A percentile compares a stretch with the other conserved stretches of the same genome.
Conservation (phyloP, 2,329 filamentous ascomycete genomes). For the Bimuria novae-zelandiae region DNA sequence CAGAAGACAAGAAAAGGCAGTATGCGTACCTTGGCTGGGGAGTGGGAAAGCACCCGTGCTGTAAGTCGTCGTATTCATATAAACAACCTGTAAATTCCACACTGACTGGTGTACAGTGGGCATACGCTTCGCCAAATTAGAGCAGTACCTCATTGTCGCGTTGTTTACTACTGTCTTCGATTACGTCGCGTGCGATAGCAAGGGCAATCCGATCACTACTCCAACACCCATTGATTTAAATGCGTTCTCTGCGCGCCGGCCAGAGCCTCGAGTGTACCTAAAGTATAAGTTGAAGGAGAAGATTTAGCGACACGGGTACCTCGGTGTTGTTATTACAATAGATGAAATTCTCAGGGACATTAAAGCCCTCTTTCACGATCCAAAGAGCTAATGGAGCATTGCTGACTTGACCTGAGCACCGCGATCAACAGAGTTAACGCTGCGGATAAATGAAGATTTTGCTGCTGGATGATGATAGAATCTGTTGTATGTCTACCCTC, state of each 20-base stretch:
- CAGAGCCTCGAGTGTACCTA: not conserved
- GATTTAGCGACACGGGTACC: too few relatives aligned
- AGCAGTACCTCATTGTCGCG: not conserved
- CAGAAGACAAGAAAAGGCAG: constrained; percentile 52
- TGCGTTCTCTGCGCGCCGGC: not conserved
- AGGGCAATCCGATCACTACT: not conserved
- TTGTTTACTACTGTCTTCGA: not conserved
- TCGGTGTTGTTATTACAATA: too few relatives aligned
- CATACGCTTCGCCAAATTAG: not conserved
- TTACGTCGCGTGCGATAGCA: not conserved
- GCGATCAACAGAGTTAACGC: too few relatives aligned
- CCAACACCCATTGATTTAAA: not conserved
- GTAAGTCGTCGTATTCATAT: not conserved
- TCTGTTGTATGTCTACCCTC: too few relatives aligned
- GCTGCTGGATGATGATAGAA: too few relatives aligned
- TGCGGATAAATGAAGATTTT: too few relatives aligned
- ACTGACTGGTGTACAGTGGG: not conserved
- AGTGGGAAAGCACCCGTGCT: not conserved
- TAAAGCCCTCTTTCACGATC: too few relatives aligned
- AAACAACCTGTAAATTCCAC: not conserved
- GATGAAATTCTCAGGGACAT: too few relatives aligned
- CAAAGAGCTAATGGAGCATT: too few relatives aligned
- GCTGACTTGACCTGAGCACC: too few relatives aligned
- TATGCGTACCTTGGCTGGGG: constrained; percentile 48
- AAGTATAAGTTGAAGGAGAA: not conserved